Conservation (phyloP, 1,139 yeast species). For the Entelexis sorbosivorans region DNA sequence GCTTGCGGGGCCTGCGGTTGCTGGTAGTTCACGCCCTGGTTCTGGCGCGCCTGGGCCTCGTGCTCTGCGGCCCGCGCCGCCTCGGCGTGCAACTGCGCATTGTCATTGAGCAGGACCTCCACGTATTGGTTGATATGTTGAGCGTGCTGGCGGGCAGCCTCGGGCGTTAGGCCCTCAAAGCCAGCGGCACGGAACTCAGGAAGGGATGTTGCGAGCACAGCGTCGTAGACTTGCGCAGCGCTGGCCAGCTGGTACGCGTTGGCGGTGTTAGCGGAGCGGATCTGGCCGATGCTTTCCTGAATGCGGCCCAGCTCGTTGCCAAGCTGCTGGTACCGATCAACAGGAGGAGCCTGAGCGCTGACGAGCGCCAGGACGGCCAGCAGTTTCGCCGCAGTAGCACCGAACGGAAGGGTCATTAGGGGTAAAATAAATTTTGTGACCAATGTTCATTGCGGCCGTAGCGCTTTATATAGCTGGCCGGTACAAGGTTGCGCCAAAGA, state of each 20-base stretch:
- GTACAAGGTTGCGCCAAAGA: background rate
- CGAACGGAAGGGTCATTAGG: background rate
- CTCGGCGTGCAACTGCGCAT: conserved; percentile 9
- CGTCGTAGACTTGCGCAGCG: conserved; percentile 15
- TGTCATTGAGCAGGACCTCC: conserved; percentile 15
- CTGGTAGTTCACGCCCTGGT: background rate
- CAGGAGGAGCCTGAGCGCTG: conserved; percentile 9
- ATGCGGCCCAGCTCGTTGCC: conserved; percentile 20
- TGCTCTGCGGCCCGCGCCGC: conserved; percentile 9
- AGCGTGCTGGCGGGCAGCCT: conserved; percentile 18
- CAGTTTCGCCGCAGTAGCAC: background rate
- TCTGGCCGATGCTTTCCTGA: conserved; percentile 20
- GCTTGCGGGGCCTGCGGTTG: background rate
- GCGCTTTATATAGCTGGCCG: background rate
- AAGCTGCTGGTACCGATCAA: conserved; percentile 17
- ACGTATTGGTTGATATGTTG: conserved; percentile 17
- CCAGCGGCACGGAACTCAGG: background rate
- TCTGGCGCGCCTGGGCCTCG: background rate
- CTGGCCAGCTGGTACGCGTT: conserved; percentile 10
- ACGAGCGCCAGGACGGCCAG: conserved; percentile 3
- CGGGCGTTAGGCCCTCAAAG: conserved; percentile 11
- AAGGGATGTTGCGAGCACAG: conserved; percentile 14
- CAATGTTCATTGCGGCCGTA: background rate
- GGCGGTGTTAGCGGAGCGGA: conserved; percentile 10
- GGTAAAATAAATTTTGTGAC: too few species aligned